These are phyloP conservation scores for Gymnopilus dilepis DNA, from an alignment of 768 basidiomycete genomes.

Conservation along the genomic window DNA sequence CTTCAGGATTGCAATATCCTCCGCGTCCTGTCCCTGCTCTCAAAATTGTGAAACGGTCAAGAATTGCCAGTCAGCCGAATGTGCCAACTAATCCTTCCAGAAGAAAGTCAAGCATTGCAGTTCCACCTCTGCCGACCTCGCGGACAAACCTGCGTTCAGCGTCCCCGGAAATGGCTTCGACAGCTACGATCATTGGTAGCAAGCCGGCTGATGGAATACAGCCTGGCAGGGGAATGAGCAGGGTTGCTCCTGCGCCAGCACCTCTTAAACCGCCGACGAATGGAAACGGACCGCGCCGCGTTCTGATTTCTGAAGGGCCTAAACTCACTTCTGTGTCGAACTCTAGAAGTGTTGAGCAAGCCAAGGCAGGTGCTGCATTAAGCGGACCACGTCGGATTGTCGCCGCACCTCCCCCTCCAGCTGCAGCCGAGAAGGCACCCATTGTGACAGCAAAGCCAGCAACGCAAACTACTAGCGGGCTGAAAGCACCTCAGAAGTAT, in stretches of 20 bases:
- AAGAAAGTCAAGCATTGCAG: constrained; percentile 15
- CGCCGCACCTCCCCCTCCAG: constrained; percentile 25
- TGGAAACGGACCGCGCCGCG: constrained; percentile 35
- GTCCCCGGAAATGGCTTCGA: constrained; percentile 8
- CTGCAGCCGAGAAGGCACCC: constrained; percentile 12
- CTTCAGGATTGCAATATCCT: constrained; percentile 23
- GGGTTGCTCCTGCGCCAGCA: constrained; percentile 9
- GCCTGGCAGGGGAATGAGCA: constrained; percentile 5
- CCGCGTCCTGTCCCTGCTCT: constrained; percentile 49
- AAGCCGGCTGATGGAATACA: constrained; percentile 9
- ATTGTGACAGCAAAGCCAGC: constrained; percentile 4
- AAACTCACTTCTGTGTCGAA: constrained; percentile 20
- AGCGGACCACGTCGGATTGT: constrained; percentile 45
- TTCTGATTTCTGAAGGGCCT: constrained; percentile 34
- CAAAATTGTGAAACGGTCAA: constrained; percentile 51
- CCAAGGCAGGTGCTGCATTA: constrained; percentile 20
- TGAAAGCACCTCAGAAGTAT: constrained; percentile 32
- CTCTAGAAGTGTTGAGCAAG: constrained; percentile 21
- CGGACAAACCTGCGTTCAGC: constrained; percentile 5
- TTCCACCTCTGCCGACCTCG: constrained; percentile 8
- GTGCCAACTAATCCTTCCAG: constrained; percentile 15
- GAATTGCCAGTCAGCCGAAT: constrained; percentile 10
- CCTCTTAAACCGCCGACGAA: not conserved
- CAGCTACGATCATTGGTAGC: constrained; percentile 2
- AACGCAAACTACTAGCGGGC: constrained; percentile 20